These are phyloP conservation scores for Solanum stenotomum DNA, from an alignment of 257 asterid species.

Conservation along the genomic window DNA sequence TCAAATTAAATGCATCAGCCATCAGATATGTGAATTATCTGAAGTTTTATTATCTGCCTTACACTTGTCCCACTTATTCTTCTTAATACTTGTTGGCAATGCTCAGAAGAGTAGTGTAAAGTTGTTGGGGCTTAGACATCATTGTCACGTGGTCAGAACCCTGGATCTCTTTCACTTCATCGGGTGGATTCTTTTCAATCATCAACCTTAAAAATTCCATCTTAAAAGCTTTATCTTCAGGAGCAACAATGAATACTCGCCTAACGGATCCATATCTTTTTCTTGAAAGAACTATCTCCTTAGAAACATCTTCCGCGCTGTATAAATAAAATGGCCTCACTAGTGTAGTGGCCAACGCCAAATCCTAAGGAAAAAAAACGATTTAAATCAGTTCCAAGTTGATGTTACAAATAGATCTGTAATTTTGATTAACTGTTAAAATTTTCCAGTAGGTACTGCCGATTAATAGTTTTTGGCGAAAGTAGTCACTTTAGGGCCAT, in stretches of 20 bases:
- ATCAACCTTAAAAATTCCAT: neutral
- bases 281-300: neutral
- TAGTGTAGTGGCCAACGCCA: conserved; percentile 14
- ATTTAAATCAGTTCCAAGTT: neutral
- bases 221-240: neutral
- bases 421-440: neutral
- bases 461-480: neutral
- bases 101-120: neutral
- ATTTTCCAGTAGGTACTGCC: neutral
- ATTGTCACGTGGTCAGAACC: conserved; percentile 35
- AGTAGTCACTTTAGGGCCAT: neutral
- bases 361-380: conserved; percentile 3
- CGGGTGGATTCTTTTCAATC: neutral
- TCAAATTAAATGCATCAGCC: neutral
- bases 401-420: neutral
- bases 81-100: neutral
- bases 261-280: conserved; percentile 11
- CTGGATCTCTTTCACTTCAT: neutral
- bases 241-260: conserved; percentile 13
- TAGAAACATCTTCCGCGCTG: neutral
- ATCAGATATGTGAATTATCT: neutral
- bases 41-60: neutral
- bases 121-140: conserved; percentile 24
- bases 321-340: conserved; percentile 11
- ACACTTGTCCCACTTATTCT: neutral